Conservation (phyloP, 1,139 yeast genomes). For the Candida albicans region DNA sequence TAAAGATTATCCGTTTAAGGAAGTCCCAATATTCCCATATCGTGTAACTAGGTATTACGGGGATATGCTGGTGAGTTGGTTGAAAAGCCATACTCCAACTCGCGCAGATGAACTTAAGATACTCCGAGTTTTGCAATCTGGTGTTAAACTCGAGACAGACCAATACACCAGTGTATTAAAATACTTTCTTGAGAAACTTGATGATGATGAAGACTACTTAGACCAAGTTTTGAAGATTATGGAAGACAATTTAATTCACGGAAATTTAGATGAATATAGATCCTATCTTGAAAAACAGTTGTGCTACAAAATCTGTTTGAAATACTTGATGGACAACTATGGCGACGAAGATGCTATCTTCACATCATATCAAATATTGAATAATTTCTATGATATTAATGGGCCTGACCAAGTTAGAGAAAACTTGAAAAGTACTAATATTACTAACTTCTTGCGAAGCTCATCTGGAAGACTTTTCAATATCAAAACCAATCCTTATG, state of each 20-base stretch:
- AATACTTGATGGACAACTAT: conserved; percentile 6
- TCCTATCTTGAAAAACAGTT: conserved; percentile 10
- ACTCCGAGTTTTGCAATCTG: conserved; percentile 1
- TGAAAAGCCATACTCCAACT: not conserved
- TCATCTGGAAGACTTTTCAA: conserved; percentile 11
- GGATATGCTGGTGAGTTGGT: not conserved
- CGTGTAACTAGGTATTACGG: not conserved
- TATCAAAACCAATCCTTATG: conserved; percentile 7
- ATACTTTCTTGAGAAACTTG: not conserved
- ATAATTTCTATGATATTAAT: conserved; percentile 29
- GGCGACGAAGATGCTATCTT: conserved; percentile 12
- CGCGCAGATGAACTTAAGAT: not conserved
- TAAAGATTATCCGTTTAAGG: conserved; percentile 3
- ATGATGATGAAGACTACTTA: conserved; percentile 11
- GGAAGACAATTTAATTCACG: conserved; percentile 32
- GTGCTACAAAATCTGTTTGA: conserved; percentile 13
- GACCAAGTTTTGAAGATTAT: conserved; percentile 22
- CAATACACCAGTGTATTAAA: not conserved
- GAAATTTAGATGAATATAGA: conserved; percentile 22
- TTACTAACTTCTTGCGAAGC: conserved; percentile 9
- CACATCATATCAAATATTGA: conserved; percentile 23
- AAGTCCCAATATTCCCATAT: not conserved
- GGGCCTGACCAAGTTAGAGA: conserved; percentile 10
- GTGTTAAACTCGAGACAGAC: conserved; percentile 2
- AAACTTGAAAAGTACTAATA: conserved; percentile 4